Conservation (phyloP, 1,284 basidiomycete genomes). For the Trichosporon coremiiforme region DNA sequence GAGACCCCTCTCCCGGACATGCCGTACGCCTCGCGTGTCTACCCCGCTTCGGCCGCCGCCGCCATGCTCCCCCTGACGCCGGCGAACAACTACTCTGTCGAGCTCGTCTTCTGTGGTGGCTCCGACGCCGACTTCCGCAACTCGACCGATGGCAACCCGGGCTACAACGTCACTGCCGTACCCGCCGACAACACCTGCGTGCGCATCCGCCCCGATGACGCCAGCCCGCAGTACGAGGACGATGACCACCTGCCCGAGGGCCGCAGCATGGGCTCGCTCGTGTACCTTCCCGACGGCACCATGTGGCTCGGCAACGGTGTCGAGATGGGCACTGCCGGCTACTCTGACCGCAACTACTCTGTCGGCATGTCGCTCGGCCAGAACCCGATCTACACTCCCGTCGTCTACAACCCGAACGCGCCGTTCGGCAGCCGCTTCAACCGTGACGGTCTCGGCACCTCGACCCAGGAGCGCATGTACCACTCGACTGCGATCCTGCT, state of each 20-base stretch:
- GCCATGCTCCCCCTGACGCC: slow-evolving; percentile 90
- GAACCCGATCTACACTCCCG: slow-evolving; percentile 51
- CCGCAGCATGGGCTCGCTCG: slow-evolving; percentile 77
- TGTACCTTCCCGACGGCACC: slow-evolving; percentile 55
- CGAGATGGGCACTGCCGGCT: slow-evolving; percentile 64
- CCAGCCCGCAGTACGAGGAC: slow-evolving; percentile 62
- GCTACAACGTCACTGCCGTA: slow-evolving; percentile 53
- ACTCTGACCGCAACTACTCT: slow-evolving; percentile 55
- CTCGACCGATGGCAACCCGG: slow-evolving; percentile 49
- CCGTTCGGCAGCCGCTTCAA: slow-evolving; percentile 68
- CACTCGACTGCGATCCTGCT: slow-evolving; percentile 85
- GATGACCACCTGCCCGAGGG: slow-evolving; percentile 73
- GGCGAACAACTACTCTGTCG: slow-evolving; percentile 81
- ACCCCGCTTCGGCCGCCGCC: slow-evolving; percentile 85
- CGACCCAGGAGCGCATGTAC: slow-evolving; percentile 75
- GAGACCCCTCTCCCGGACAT: slow-evolving; percentile 53
- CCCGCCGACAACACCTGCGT: slow-evolving; percentile 56
- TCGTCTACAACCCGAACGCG: slow-evolving; percentile 67
- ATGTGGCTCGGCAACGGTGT: slow-evolving; percentile 69
- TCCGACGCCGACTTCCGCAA: slow-evolving; percentile 59
- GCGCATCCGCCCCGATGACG: slow-evolving; percentile 75
- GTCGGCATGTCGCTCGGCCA: slow-evolving; percentile 53
- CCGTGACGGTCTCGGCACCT: slow-evolving; percentile 67
- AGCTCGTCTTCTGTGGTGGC: slow-evolving; percentile 87
- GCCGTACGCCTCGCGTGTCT: slow-evolving; percentile 72